These are phyloP conservation scores for Tulasnella sp. DNA, from an alignment of 768 basidiomycete genomes.

Conservation along the genomic window DNA sequence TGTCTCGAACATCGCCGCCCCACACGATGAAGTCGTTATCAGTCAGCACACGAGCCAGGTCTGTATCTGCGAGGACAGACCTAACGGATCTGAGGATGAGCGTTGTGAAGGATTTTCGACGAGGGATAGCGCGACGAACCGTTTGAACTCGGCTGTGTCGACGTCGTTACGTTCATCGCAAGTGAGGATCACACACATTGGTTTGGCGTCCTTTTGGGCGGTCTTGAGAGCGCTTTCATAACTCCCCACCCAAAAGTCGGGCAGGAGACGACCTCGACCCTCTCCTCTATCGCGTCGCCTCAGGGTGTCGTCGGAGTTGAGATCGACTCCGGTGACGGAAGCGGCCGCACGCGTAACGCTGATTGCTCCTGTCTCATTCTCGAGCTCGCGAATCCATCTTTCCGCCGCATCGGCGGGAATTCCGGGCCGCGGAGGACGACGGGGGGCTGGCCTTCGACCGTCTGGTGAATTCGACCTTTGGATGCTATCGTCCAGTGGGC, in stretches of 20 bases:
- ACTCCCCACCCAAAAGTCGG: slow-evolving; percentile 70
- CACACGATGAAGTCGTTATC: slow-evolving; percentile 77
- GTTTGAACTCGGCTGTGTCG: slow-evolving; percentile 78
- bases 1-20: slow-evolving; percentile 84
- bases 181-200: slow-evolving; percentile 75
- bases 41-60: slow-evolving; percentile 57
- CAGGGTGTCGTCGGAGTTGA: slow-evolving; percentile 39
- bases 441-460: slow-evolving; percentile 23
- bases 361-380: slow-evolving; percentile 77
- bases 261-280: slow-evolving; percentile 39
- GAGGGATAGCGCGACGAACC: slow-evolving; percentile 38
- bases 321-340: slow-evolving; percentile 24
- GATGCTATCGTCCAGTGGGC: slow-evolving; percentile 37
- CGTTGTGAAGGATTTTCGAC: neutral
- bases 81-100: slow-evolving; percentile 34
- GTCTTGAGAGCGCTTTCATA: slow-evolving; percentile 72
- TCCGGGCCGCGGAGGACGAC: slow-evolving; percentile 22
- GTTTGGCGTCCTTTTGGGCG: slow-evolving; percentile 62
- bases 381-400: slow-evolving; percentile 69
- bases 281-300: slow-evolving; percentile 18
- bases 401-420: slow-evolving; percentile 53
- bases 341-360: slow-evolving; percentile 43
- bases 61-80: slow-evolving; percentile 64
- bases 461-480: slow-evolving; percentile 29
- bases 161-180: slow-evolving; percentile 93